Conservation (phyloP, 2,329 filamentous ascomycete species). For the Epichloe bromicola region DNA sequence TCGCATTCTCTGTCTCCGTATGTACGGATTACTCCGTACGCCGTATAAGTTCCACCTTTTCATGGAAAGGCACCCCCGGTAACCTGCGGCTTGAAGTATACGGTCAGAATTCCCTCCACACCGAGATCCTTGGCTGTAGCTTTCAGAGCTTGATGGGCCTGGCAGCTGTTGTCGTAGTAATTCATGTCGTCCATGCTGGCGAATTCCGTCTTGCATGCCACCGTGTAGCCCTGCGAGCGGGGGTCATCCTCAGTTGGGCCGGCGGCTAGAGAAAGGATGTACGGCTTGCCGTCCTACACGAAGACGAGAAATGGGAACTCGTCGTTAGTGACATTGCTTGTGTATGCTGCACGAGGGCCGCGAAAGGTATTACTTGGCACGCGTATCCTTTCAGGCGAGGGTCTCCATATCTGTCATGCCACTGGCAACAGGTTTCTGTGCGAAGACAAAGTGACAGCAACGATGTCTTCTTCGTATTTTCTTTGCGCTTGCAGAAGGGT, state of each 20-base stretch:
- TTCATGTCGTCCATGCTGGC: constrained; percentile 52
- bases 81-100: constrained; percentile 26
- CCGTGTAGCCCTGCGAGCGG: constrained; percentile 51
- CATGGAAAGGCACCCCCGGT: constrained; percentile 11
- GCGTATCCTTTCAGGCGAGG: neutral
- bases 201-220: constrained; percentile 51
- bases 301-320: neutral
- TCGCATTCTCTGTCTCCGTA: no score
- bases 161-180: constrained; percentile 49
- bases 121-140: constrained; percentile 18
- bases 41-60: neutral
- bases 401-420: neutral
- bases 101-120: constrained; percentile 25
- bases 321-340: constrained; percentile 3
- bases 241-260: constrained; percentile 42
- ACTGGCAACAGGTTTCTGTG: neutral
- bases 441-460: neutral
- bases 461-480: neutral
- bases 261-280: constrained; percentile 47
- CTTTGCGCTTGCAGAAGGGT: neutral
- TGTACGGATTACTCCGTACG: no score
- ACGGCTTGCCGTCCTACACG: constrained; percentile 53
- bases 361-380: neutral
- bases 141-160: constrained; percentile 31
- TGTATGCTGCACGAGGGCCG: neutral